Evolutionary conservation across 768 basidiomycete genomes (phyloP), one percentile per base, ranked within the genome.

Genomic region (Leccinum imitatum): DNA sequence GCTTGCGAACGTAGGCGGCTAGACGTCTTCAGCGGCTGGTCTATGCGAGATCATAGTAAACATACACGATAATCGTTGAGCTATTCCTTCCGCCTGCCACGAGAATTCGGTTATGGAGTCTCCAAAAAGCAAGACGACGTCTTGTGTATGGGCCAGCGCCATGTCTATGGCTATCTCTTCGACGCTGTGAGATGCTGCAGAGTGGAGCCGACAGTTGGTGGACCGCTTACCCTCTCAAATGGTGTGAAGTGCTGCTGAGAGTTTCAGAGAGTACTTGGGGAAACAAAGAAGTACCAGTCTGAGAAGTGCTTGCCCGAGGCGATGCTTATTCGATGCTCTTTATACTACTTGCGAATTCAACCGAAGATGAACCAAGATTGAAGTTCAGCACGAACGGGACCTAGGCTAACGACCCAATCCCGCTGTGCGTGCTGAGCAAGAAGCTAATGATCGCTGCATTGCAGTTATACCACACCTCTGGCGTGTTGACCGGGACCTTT

Each of bases 401-500:
- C 23, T 21, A 21, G 21, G 21, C 23, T 23, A 23, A 23, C 27
- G 6, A 27, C 27, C 27, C 27, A 4, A 23, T 94, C 63, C 78
- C 79, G 23, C 76, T 96, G 6, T 84, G 87, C 56, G 79, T 95
- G 27, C 85, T 90, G 13, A 90, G 93, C 66, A 82, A 88, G 55
- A 87, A 59, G 93, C 23, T 23, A 3, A 89, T 65, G 83, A 87
- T 93, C 65, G 87, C 89, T 13, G 80, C 76, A 6, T 77, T 99
- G 11, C 91, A 96, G 41, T 84, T 89, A 30, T 76, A 87, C 65
- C 86, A 80, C 58, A 82, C 98, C 52, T 94, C 91, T 67, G 95
- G 95, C 39, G 78, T 93, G 47, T 75, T 97, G 47, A 82, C 85
- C 1, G 97, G 97, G 0, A 98, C 95, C 1, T 83, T 99, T 15